Evolutionary conservation across 169 alveolate species (phyloP).

Genomic region (Pseudocohnilembus persalinus): DNA sequence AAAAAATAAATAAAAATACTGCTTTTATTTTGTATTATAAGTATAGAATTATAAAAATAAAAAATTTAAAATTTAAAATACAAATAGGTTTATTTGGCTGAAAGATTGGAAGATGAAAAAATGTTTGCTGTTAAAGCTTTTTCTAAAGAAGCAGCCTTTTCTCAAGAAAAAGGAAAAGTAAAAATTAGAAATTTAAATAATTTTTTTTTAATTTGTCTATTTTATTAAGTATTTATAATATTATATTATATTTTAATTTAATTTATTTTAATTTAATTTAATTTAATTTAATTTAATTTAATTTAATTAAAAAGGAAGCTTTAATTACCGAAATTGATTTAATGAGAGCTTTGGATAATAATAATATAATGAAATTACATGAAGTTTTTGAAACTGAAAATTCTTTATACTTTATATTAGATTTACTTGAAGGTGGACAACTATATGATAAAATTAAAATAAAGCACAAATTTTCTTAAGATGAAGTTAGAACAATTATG

Average conservation of each 20-base stretch:
- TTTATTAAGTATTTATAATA: no score
- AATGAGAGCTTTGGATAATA: conserved; percentile 53
- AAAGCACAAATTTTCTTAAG: conserved; percentile 56
- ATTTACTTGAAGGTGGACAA: conserved; percentile 69
- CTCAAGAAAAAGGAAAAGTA: conserved; percentile 52
- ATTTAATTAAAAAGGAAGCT: conserved; percentile 18
- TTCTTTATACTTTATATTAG: conserved; percentile 74
- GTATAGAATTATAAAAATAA: no score
- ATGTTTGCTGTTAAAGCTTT: conserved; percentile 48
- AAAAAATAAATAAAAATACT: no score
- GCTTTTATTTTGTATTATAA: no score
- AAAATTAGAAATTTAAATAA: neutral
- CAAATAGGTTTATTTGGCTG: conserved; percentile 44
- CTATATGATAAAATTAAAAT: conserved; percentile 66
- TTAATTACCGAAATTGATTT: conserved; percentile 44
- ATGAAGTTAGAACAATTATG: conserved; percentile 52
- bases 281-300: no score
- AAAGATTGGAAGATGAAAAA: conserved; percentile 44
- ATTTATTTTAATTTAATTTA: no score
- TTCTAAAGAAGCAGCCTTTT: conserved; percentile 41
- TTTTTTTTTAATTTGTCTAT: neutral
- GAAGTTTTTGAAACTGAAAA: conserved; percentile 82
- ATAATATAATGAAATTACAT: conserved; percentile 57
- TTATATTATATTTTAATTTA: no score
- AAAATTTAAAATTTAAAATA: neutral